These are phyloP conservation scores for Yamadazyma triangularis DNA, from an alignment of 1,139 yeast genomes.

Conservation along the genomic window DNA sequence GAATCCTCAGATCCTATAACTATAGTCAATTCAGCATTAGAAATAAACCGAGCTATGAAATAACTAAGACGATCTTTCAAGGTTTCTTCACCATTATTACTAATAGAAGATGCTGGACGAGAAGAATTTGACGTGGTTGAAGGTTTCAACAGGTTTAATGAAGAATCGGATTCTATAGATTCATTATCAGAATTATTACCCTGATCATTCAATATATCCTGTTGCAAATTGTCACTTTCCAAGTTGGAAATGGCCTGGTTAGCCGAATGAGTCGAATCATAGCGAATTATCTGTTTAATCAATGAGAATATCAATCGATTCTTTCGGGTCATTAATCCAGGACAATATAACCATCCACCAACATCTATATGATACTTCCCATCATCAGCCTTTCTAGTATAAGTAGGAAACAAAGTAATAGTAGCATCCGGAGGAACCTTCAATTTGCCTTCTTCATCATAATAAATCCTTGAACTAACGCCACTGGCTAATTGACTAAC, in stretches of 20 bases:
- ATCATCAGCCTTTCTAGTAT: conserved; percentile 39
- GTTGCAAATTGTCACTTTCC: conserved; percentile 26
- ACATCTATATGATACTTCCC: conserved; percentile 52
- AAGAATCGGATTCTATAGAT: conserved; percentile 9
- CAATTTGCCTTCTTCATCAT: conserved; percentile 28
- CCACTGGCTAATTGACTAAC: conserved; percentile 48
- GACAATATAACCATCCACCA: conserved; percentile 70
- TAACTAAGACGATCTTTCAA: conserved; percentile 55
- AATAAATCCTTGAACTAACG: conserved; percentile 34
- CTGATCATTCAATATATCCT: conserved; percentile 20
- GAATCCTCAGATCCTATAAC: conserved; percentile 45
- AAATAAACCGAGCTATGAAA: conserved; percentile 56
- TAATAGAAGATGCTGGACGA: conserved; percentile 1
- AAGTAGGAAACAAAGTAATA: conserved; percentile 57
- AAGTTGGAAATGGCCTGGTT: conserved; percentile 25
- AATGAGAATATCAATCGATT: conserved; percentile 64
- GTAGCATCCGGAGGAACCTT: conserved; percentile 34
- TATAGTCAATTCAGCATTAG: conserved; percentile 48
- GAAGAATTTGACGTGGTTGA: background rate
- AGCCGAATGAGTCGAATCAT: conserved; percentile 16
- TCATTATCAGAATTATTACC: conserved; percentile 10
- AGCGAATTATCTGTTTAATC: conserved; percentile 65
- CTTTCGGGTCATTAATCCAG: conserved; percentile 67
- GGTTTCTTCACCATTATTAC: conserved; percentile 26
- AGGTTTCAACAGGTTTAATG: conserved; percentile 2